Evolutionary conservation across 352 stramenopile genomes (phyloP).

Genomic region (Aphanomyces stellatus): DNA sequence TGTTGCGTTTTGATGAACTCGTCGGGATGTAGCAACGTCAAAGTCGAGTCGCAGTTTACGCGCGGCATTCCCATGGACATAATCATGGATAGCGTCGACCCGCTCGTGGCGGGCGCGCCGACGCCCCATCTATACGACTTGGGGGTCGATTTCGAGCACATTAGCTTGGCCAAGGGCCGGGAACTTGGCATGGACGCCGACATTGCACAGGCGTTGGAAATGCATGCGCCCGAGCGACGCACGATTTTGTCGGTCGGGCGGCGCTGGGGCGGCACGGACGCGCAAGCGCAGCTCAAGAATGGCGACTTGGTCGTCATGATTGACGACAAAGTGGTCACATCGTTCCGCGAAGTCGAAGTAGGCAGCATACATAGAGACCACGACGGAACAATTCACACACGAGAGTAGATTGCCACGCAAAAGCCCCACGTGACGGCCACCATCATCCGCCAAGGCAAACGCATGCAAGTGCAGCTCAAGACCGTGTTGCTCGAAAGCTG

Average conservation of each 20-base stretch:
- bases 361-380: constrained; percentile 20
- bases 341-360: constrained; percentile 80
- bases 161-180: constrained; percentile 81
- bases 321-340: constrained; percentile 73
- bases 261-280: constrained; percentile 65
- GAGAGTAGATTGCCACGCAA: constrained; percentile 28
- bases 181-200: constrained; percentile 78
- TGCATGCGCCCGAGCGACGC: constrained; percentile 49
- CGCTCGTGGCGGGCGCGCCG: constrained; percentile 51
- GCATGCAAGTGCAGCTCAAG: constrained; percentile 62
- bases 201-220: constrained; percentile 66
- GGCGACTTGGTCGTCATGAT: constrained; percentile 83
- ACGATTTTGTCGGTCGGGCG: constrained; percentile 75
- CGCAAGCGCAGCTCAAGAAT: constrained; percentile 57
- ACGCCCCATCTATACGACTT: constrained; percentile 71
- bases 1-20: neutral
- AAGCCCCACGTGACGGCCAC: constrained; percentile 73
- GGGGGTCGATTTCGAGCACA: constrained; percentile 79
- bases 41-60: constrained; percentile 83
- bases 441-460: constrained; percentile 73
- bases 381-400: neutral
- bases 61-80: constrained; percentile 80
- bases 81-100: constrained; percentile 78
- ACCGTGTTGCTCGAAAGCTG: constrained; percentile 71
- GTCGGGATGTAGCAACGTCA: constrained; percentile 28